Conservation (phyloP, 257 asterid genomes). For the Coffea canephora region DNA sequence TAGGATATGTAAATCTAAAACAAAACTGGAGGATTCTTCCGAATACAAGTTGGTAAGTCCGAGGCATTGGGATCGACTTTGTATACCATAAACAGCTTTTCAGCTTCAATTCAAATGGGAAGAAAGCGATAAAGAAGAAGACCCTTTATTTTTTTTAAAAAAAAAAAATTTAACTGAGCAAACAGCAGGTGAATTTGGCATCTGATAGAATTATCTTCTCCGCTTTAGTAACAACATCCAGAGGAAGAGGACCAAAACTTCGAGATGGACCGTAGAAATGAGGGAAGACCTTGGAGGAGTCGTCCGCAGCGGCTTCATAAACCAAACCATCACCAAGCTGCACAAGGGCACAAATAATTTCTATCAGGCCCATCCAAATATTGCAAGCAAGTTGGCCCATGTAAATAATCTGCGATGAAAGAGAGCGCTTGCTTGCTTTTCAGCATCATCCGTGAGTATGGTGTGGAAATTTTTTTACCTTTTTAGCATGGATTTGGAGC, state of each 20-base stretch:
- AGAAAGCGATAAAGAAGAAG: too few species aligned
- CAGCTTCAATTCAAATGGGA: too few species aligned
- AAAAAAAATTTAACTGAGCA: conserved; percentile 21
- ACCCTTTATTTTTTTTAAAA: too few species aligned
- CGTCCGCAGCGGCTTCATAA: conserved; percentile 65
- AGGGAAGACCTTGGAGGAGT: conserved; percentile 49
- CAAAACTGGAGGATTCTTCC: too few species aligned
- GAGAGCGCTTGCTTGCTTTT: neutral
- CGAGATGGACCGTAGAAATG: conserved; percentile 91
- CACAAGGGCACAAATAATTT: conserved; percentile 4
- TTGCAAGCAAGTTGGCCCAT: neutral
- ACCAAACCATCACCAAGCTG: conserved; percentile 86
- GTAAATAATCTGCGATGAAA: neutral
- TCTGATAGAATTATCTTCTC: conserved; percentile 54
- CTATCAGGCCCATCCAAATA: neutral
- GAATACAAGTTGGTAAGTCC: too few species aligned
- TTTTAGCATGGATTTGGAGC: conserved; percentile 65
- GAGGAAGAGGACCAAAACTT: conserved; percentile 72
- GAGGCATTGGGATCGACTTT: too few species aligned
- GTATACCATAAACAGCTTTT: too few species aligned
- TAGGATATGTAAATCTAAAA: too few species aligned
- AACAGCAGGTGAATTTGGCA: conserved; percentile 55
- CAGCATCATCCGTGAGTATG: neutral
- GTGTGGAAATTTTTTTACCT: conserved; percentile 28
- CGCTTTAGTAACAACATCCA: conserved; percentile 56